A percentile compares a stretch with the other conserved stretches of the same genome.
Conservation (phyloP, 2,329 filamentous ascomycete species). For the Diaporthe sp. region DNA sequence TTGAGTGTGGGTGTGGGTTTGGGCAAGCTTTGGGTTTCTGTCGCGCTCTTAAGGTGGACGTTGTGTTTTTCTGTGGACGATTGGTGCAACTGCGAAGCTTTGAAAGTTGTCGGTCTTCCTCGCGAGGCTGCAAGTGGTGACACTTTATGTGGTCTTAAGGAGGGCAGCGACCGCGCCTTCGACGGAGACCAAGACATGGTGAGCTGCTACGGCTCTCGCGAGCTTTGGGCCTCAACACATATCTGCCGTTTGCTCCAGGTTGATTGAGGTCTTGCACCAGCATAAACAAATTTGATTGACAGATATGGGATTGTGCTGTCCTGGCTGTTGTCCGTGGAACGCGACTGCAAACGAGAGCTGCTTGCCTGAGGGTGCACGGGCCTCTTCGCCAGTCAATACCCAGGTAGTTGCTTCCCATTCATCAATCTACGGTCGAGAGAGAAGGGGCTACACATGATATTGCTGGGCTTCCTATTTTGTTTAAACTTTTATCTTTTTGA, state of each 20-base stretch:
- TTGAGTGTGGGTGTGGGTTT: neutral
- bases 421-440: neutral
- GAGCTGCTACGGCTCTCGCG: neutral
- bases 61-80: neutral
- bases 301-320: neutral
- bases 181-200: conserved; percentile 20
- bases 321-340: neutral
- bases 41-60: neutral
- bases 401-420: neutral
- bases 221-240: neutral
- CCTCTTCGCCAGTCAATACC: neutral
- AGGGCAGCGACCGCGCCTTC: neutral
- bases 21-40: neutral
- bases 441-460: neutral
- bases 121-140: neutral
- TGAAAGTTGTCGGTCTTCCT: neutral
- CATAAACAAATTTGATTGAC: neutral
- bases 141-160: neutral
- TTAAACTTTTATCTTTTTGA: too few relatives aligned
- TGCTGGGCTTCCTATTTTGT: too few relatives aligned
- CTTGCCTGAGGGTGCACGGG: neutral
- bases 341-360: neutral
- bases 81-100: neutral
- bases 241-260: neutral
- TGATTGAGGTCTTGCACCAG: neutral